These are phyloP conservation scores for Falciphora oryzae DNA, from an alignment of 2,329 filamentous ascomycete genomes.

Conservation along the genomic window DNA sequence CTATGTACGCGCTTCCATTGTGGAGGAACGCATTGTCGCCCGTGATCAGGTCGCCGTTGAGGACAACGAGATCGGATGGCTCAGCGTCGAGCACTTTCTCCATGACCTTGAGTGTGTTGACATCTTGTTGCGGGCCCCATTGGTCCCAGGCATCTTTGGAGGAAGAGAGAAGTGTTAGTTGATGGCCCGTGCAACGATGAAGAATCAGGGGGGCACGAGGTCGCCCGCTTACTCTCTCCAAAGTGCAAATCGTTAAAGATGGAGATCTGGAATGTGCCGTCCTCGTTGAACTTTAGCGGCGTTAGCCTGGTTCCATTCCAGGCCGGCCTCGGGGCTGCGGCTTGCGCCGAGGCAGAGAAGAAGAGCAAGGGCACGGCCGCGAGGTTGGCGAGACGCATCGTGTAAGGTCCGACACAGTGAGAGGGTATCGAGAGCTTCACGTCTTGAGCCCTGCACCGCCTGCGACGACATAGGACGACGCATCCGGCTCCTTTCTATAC, in stretches of 20 bases:
- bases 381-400: neutral
- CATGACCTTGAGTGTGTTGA: slow-evolving; percentile 29
- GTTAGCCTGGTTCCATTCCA: slow-evolving; percentile 17
- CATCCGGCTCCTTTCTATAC: too few relatives aligned
- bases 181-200: slow-evolving; percentile 5
- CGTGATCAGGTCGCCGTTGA: slow-evolving; percentile 60
- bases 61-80: slow-evolving; percentile 42
- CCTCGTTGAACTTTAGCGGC: slow-evolving; percentile 28
- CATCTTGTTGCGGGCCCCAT: slow-evolving; percentile 33
- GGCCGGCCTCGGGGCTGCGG: neutral
- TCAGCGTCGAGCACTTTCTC: slow-evolving; percentile 28
- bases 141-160: slow-evolving; percentile 32
- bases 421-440: neutral
- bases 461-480: too few relatives aligned
- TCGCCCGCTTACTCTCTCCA: slow-evolving; percentile 50
- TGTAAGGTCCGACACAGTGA: neutral
- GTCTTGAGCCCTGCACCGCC: neutral
- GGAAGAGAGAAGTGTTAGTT: neutral
- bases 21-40: slow-evolving; percentile 46
- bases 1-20: slow-evolving; percentile 42
- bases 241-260: slow-evolving; percentile 68
- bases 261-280: slow-evolving; percentile 46
- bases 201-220: neutral
- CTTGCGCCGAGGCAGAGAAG: neutral
- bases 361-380: neutral